Evolutionary conservation across 1,139 yeast genomes (phyloP), one percentile per base, ranked within the genome.

Genomic region (Pichia inconspicua): DNA sequence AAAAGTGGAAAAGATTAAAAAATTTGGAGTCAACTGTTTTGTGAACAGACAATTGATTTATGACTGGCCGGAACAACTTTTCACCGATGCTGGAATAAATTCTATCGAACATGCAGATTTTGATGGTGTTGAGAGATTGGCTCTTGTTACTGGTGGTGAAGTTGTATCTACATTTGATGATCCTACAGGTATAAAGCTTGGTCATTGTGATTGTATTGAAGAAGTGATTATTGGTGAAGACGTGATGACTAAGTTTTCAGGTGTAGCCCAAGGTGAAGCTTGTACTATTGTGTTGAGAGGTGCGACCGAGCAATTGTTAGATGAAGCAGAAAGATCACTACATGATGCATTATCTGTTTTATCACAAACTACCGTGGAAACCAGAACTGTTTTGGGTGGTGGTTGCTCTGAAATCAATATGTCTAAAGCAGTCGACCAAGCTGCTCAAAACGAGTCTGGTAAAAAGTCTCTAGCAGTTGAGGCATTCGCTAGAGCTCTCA

Each of bases 61-160:
- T 70, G 97, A 92, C 70, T 94, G 92, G 77, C 98, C 99, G 31
- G 98, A 92, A 69, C 97, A 88, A 67, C 74, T 92, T 57, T 87
- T 92, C 63, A 78, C 95, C 7, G 98, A 92, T 61, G 69, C 88
- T 41, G 81, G 83, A 50, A 85, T 92, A 61, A 90, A 88, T 68
- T 82, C 97, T 34, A 88, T 92, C 55, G 98, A 92, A 70, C 98
- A 94, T 64, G 98, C 98, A 22, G 99, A 94, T 68, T 94, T 94
- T 60, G 98, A 88, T 63, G 99, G 98, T 60, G 89, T 92, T 51
- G 98, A 92, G 72, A 82, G 98, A 65, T 77, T 92, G 58, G 96
- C 98, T 5, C 74, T 92, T 44, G 98, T 90, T 27, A 90, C 97
- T 7, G 98, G 98, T 45, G 98, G 96, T 61, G 98, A 92, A 71